Evolutionary conservation across 2,329 filamentous ascomycete species (phyloP), one percentile per base, ranked within the genome.

Genomic region (Rhynchosporium secalis): DNA sequence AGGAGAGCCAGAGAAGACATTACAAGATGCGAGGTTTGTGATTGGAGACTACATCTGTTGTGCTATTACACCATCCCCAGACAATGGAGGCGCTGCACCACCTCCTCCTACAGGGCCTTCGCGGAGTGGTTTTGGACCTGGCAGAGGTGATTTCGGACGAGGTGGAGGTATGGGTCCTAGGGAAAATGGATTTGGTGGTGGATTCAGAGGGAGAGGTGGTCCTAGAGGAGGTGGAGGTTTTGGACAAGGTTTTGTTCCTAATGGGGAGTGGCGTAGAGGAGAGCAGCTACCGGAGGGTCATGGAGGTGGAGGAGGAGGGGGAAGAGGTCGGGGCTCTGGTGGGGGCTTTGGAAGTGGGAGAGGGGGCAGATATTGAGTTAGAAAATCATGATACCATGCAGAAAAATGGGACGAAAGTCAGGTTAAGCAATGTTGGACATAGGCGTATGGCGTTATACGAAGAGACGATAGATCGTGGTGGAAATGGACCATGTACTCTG

Each of bases 31-130:
- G 40, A 84, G 88, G 28, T 96, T 96, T 71, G 89, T 96, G 10
- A 89, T 95, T 65, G 94, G 94, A 0, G 94, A 98, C 75, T 96
- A 90, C 72, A 82, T 98, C 46, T 88, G 89, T 62, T 94, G 91
- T 74, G 90, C 91, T 4, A 87, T 96, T 63, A 79, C 94, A 61
- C 87, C 91, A 47, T 91, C 91, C 0, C 78, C 90, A 31, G 78
- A 84, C 38, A 89, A 94, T 73, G 92, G 92, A 0, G 84, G 84
- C 38, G 86, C 96, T 45, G 87, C 87, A 48, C 85, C 89, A 9
- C 85, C 89, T 9, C 78, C 83, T n/a, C 79, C 82, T 12, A 78
- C 78, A 33, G 76, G 78, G 40, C 75, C 76, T 57, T 78, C 78
- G 1, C 76, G 79, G n/a, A 77, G 66, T 48, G 69, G 76, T 54